These are phyloP conservation scores for Myrica gale DNA, from an alignment of 306 rosid species.

Conservation along the genomic window DNA sequence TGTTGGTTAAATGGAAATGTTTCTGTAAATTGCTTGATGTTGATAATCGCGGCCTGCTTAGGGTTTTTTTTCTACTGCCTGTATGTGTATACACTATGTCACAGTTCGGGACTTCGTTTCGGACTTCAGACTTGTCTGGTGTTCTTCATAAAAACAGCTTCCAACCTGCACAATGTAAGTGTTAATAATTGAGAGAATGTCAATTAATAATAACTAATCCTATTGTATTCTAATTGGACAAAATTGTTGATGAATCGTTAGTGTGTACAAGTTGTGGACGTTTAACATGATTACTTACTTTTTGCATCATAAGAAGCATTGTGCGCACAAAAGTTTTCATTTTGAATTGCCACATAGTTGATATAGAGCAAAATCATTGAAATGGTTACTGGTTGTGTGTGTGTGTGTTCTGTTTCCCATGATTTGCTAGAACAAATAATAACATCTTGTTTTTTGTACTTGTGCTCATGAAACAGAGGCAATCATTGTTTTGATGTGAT, in stretches of 20 bases:
- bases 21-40: background rate
- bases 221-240: background rate
- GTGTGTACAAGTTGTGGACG: background rate
- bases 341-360: background rate
- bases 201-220: background rate
- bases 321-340: background rate
- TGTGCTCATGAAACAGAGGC: background rate
- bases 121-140: too few species aligned
- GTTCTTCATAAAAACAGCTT: background rate
- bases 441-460: background rate
- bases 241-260: background rate
- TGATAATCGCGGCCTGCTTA: background rate
- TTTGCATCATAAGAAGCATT: background rate
- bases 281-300: background rate
- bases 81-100: too few species aligned
- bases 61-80: background rate
- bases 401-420: background rate
- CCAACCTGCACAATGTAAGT: background rate
- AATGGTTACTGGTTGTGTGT: background rate
- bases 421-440: background rate
- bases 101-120: too few species aligned
- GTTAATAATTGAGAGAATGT: background rate
- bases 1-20: background rate
- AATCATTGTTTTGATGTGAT: background rate
- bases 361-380: background rate